Conservation (phyloP, 805 yeast species). For the Saccharomycopsis javanensis region DNA sequence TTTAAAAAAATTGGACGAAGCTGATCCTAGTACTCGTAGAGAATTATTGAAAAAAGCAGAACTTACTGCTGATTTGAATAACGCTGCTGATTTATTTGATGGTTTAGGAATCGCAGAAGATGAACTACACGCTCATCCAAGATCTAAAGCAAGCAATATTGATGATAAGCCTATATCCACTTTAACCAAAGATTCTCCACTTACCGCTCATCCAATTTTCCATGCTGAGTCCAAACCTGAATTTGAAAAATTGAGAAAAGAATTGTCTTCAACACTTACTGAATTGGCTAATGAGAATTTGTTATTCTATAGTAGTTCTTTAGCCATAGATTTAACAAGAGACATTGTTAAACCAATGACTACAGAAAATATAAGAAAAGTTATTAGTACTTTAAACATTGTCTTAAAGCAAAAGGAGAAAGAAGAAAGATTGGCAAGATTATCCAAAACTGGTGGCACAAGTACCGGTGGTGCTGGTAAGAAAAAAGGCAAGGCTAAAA, state of each 20-base stretch:
- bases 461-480: slow-evolving; percentile 89
- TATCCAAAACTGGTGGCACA: slow-evolving; percentile 74
- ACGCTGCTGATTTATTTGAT: slow-evolving; percentile 88
- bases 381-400: slow-evolving; percentile 74
- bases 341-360: slow-evolving; percentile 75
- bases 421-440: slow-evolving; percentile 81
- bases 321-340: slow-evolving; percentile 79
- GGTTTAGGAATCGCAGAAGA: slow-evolving; percentile 48
- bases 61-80: slow-evolving; percentile 74
- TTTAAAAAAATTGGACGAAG: slow-evolving; percentile 44
- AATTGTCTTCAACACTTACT: slow-evolving; percentile 51
- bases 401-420: slow-evolving; percentile 76
- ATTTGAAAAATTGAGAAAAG: slow-evolving; percentile 66
- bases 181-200: slow-evolving; percentile 52
- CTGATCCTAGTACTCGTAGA: slow-evolving; percentile 65
- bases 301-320: slow-evolving; percentile 59
- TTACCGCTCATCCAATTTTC: slow-evolving; percentile 73
- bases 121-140: slow-evolving; percentile 27
- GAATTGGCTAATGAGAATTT: slow-evolving; percentile 51
- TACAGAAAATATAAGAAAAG: slow-evolving; percentile 76
- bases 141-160: slow-evolving; percentile 31
- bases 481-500: slow-evolving; percentile 75
- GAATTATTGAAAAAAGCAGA: slow-evolving; percentile 75
- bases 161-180: slow-evolving; percentile 26
- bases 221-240: slow-evolving; percentile 73